These are phyloP conservation scores for Penicillium subrubescens DNA, from an alignment of 495 filamentous ascomycete species.

Conservation along the genomic window DNA sequence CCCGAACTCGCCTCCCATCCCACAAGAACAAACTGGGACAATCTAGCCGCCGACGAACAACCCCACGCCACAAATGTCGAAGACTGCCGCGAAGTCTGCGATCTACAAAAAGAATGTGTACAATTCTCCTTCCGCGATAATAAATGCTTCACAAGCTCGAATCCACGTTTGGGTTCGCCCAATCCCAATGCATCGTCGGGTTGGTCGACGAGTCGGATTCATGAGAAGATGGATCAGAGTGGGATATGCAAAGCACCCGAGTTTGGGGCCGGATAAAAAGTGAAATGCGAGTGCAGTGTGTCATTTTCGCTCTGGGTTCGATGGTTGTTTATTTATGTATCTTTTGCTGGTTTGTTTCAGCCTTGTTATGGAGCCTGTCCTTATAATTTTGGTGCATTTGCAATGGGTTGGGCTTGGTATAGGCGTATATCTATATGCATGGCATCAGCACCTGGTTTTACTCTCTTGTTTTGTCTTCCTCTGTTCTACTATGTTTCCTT, in stretches of 20 bases:
- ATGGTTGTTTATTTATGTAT: neutral
- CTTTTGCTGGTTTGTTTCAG: neutral
- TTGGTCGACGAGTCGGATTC: conserved; percentile 38
- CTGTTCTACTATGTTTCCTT: neutral
- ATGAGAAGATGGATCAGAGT: conserved; percentile 33
- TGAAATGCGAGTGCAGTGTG: neutral
- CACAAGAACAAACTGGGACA: conserved; percentile 46
- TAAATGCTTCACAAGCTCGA: conserved; percentile 37
- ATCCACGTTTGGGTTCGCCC: conserved; percentile 36
- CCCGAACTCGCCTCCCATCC: conserved; percentile 35
- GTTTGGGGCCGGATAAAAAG: conserved; percentile 28
- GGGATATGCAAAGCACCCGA: conserved; percentile 37
- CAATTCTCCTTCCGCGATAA: conserved; percentile 41
- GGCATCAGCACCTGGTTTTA: conserved; percentile 7
- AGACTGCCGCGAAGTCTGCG: conserved; percentile 41
- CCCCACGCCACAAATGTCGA: conserved; percentile 31
- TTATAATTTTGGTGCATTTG: conserved; percentile 1
- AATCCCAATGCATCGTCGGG: conserved; percentile 34
- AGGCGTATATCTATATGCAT: conserved; percentile 11
- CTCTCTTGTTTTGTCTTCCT: neutral
- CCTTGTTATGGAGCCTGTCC: neutral
- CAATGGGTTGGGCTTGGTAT: conserved; percentile 5
- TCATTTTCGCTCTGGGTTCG: neutral
- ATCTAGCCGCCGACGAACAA: conserved; percentile 43
- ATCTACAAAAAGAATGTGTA: conserved; percentile 28